Evolutionary conservation across 202 grass and related monocot genomes (phyloP).

Genomic region (Setaria viridis): DNA sequence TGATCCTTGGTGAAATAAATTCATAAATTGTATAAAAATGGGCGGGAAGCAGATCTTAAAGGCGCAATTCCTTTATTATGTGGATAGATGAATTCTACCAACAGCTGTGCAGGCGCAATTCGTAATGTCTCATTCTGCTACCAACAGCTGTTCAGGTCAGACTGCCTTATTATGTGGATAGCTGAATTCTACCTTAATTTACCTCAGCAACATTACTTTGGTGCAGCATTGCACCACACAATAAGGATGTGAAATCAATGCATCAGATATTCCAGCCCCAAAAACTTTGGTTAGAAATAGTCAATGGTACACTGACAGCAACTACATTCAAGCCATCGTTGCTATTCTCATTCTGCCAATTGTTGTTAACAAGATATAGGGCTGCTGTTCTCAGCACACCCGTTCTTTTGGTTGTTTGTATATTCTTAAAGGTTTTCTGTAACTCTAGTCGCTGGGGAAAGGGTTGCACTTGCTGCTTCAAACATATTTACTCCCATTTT

Average conservation of each 20-base stretch:
- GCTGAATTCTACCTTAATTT: background rate
- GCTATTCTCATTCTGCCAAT: background rate
- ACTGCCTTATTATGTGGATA: conserved; percentile 12
- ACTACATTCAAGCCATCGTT: background rate
- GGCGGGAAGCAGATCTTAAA: background rate
- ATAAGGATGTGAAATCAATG: background rate
- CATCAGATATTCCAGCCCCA: background rate
- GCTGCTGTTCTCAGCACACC: background rate
- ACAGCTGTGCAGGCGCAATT: background rate
- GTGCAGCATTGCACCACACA: background rate
- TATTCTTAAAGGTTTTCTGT: conserved; percentile 1
- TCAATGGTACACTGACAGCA: background rate
- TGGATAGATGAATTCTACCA: background rate
- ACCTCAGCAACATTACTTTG: conserved; percentile 14
- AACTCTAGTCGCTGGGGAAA: background rate
- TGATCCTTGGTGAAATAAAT: background rate
- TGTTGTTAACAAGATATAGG: background rate
- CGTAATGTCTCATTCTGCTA: no score
- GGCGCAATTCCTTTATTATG: conserved; percentile 2
- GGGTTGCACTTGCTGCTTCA: background rate
- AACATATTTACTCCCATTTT: background rate
- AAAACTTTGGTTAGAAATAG: background rate
- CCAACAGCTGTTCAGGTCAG: background rate
- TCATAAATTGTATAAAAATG: background rate
- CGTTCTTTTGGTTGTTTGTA: conserved; percentile 2